Conservation (phyloP, 139 green algal species). For the Tetradesmus lagerheimii region DNA sequence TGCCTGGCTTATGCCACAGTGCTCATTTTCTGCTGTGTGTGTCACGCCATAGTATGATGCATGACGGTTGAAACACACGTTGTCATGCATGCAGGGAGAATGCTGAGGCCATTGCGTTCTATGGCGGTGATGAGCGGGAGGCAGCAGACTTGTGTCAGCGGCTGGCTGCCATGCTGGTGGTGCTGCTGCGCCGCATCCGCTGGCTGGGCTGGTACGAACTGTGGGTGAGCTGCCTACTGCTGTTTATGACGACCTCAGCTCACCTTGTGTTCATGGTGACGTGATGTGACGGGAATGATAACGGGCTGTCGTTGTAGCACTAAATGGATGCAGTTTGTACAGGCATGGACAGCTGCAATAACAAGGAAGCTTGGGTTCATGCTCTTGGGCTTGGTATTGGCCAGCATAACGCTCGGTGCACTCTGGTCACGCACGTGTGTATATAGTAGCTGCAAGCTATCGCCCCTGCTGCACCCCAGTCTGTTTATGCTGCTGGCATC, state of each 20-base stretch:
- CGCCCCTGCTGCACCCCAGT: neutral
- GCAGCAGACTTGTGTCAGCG: conserved; percentile 31
- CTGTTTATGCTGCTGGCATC: neutral
- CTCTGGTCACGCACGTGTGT: neutral
- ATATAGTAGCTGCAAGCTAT: neutral
- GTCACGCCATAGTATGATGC: too few relatives aligned
- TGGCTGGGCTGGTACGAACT: conserved; percentile 72
- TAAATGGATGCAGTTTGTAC: too few relatives aligned
- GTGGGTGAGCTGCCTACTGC: conserved; percentile 64
- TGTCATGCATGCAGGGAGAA: conserved; percentile 66
- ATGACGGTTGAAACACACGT: too few relatives aligned
- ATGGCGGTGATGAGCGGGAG: conserved; percentile 70
- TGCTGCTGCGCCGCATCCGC: conserved; percentile 50
- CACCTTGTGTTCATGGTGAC: too few relatives aligned
- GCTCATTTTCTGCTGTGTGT: too few relatives aligned
- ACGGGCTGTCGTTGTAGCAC: too few relatives aligned
- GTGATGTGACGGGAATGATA: too few relatives aligned
- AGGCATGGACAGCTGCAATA: too few relatives aligned
- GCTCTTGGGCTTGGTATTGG: too few relatives aligned
- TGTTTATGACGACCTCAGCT: too few relatives aligned
- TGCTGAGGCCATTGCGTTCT: conserved; percentile 95
- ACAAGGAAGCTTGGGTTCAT: too few relatives aligned
- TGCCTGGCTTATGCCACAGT: neutral
- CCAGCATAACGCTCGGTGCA: too few relatives aligned
- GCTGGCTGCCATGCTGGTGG: conserved; percentile 46